These are phyloP conservation scores for Phytopythium cucurbitacearum DNA, from an alignment of 352 stramenopile species.

Conservation along the genomic window DNA sequence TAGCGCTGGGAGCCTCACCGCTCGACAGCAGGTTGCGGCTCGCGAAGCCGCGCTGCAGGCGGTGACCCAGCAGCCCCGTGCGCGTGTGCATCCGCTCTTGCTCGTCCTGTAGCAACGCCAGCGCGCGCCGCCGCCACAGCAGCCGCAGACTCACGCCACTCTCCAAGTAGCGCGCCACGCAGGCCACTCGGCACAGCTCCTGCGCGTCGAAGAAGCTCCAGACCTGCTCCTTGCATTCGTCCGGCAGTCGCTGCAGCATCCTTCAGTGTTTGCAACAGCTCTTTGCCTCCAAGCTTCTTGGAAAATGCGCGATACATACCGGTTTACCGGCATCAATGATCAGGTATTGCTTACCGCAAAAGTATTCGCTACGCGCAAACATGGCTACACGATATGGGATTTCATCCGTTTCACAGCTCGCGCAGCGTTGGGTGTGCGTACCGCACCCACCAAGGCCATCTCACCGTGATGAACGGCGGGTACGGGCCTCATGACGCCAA, in stretches of 20 bases:
- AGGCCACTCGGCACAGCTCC: constrained; percentile 48
- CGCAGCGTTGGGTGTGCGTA: no score
- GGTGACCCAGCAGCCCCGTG: constrained; percentile 15
- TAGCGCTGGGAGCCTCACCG: constrained; percentile 1
- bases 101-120: constrained; percentile 19
- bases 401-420: no score
- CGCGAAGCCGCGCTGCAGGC: constrained; percentile 24
- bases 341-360: no score
- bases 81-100: constrained; percentile 12
- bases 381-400: no score
- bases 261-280: no score
- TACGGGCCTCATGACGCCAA: constrained; percentile 32
- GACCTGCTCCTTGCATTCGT: constrained; percentile 62
- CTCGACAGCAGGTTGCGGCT: constrained; percentile 24
- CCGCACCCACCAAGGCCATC: no score
- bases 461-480: constrained; percentile 12
- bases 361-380: no score
- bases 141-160: constrained; percentile 28
- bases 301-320: no score
- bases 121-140: constrained; percentile 36
- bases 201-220: constrained; percentile 43
- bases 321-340: no score
- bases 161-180: constrained; percentile 22
- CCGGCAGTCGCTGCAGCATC: constrained; percentile 43
- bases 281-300: no score